Evolutionary conservation across 305 asterid species (phyloP), one percentile per base, ranked within the genome.

Genomic region (Fraxinus velutina): DNA sequence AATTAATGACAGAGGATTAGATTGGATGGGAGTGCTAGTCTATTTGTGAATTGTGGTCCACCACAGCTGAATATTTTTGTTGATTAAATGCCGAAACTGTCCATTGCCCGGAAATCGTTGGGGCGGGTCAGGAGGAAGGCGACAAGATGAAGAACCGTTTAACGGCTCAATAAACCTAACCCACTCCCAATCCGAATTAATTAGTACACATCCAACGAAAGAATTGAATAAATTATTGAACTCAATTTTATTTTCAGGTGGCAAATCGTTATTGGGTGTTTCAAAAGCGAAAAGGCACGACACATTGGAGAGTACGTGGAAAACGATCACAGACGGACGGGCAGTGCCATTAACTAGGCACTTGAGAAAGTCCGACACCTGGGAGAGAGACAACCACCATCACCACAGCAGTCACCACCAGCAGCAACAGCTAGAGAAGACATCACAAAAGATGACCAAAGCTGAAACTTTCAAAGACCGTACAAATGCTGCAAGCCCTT

Each of bases 221-320:
- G 8, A 50, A 50, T 50, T 50, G 7, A 50, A 50, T 50, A 44
- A 10, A 44, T 47, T 13, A 4, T 7, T 24, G n/a, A 62, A 13
- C 12, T 66, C 2, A 68, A 27, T 68, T 68, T 68, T 12, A 68
- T 27, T 27, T 29, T 39, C 88, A 92, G 97, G 96, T 76, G 92
- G 91, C 66, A 92, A 87, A 86, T 82, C 87, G 22, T 91, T 88
- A 79, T 22, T 93, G 79, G 91, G 95, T 34, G 97, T 93, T 19
- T 86, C 94, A 2, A 92, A 87, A 39, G 86, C 87, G 0, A 93
- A 75, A 90, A 88, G 70, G 83, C 95, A 92, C 5, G 97, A 92
- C 86, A 94, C 98, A 27, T 77, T 93, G 80, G 97, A 93, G 87
- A 92, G 85, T 84, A 92, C 97, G 77, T 94, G 98, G 98, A 93